These are phyloP conservation scores for Erythrophleum fordii DNA, from an alignment of 306 rosid species.

Conservation along the genomic window DNA sequence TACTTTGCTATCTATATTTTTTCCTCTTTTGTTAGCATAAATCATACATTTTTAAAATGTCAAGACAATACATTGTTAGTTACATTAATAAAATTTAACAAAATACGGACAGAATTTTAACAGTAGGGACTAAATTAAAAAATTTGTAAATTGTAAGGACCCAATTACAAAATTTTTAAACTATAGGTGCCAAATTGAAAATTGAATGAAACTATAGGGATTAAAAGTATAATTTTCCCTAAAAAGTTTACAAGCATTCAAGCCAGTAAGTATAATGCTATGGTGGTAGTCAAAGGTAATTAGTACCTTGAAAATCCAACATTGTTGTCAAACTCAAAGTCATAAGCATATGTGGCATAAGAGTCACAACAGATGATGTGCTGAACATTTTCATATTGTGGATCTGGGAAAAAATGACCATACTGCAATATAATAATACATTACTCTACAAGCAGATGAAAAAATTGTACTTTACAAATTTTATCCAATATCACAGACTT, in stretches of 20 bases:
- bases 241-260: slow-evolving; percentile 33
- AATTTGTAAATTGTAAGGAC: no score
- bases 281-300: slow-evolving; percentile 14
- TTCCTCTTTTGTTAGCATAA: no score
- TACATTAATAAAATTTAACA: no score
- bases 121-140: no score
- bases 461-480: slow-evolving; percentile 27
- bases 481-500: slow-evolving; percentile 50
- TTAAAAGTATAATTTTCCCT: no score
- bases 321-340: slow-evolving; percentile 85
- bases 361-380: slow-evolving; percentile 97
- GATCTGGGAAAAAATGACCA: slow-evolving; percentile 99
- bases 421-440: slow-evolving; percentile 67
- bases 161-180: no score
- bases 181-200: no score
- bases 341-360: slow-evolving; percentile 93
- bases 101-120: no score
- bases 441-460: slow-evolving; percentile 39
- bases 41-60: no score
- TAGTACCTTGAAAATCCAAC: slow-evolving; percentile 88
- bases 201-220: no score
- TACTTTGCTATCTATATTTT: no score
- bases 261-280: slow-evolving; percentile 7
- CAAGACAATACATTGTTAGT: no score
- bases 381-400: slow-evolving; percentile 97